Evolutionary conservation across 371 early-diverging fungal species (phyloP).

Genomic region (Batrachochytrium dendrobatidis): DNA sequence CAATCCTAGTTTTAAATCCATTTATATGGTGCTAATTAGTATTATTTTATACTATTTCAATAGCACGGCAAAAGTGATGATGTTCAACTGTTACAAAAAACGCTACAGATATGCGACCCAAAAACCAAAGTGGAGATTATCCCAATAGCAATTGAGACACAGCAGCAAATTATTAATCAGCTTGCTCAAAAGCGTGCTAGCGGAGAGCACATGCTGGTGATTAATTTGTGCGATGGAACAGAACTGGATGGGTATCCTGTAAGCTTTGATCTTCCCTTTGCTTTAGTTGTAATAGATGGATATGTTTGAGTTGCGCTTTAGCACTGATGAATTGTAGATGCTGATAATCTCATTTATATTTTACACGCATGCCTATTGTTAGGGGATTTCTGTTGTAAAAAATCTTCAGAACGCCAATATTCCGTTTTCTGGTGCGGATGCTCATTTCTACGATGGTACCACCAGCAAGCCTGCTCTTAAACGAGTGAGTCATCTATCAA

Average conservation of each 20-base stretch:
- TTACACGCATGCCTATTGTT: neutral
- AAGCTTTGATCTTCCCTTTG: neutral
- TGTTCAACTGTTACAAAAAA: neutral
- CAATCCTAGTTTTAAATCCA: neutral
- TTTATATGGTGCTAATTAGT: neutral
- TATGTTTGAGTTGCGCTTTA: neutral
- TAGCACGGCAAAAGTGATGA: constrained; percentile 1
- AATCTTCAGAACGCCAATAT: constrained; percentile 7
- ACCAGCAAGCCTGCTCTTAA: constrained; percentile 25
- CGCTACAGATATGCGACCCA: neutral
- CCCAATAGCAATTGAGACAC: neutral
- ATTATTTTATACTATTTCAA: neutral
- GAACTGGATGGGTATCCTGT: constrained; percentile 25
- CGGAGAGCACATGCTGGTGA: constrained; percentile 8
- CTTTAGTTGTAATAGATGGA: neutral
- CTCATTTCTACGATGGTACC: constrained; percentile 12
- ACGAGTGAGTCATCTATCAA: neutral
- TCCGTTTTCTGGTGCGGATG: constrained; percentile 16
- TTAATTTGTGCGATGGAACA: constrained; percentile 26
- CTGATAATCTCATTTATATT: neutral
- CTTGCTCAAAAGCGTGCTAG: neutral
- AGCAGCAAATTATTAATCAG: neutral
- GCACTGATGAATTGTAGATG: neutral
- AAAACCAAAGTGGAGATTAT: neutral
- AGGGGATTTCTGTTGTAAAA: constrained; percentile 13